Percentiles rank a stretch among this genome's conserved stretches.
Conservation (phyloP, 2,329 filamentous ascomycete genomes). For the Fusarium sp. region DNA sequence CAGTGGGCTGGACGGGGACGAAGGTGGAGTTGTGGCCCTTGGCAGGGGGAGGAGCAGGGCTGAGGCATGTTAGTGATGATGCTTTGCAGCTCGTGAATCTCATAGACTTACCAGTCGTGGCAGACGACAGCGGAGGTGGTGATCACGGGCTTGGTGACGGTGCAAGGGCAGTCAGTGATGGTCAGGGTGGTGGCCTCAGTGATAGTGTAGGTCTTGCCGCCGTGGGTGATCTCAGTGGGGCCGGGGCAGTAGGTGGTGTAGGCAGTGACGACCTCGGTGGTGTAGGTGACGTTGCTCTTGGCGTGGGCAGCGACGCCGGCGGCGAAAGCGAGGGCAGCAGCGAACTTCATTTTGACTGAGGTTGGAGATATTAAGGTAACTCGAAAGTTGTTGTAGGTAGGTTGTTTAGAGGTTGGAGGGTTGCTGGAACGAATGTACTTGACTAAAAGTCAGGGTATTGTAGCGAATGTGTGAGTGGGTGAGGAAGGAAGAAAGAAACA, state of each 20-base stretch:
- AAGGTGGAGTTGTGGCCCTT: slow-evolving; percentile 49
- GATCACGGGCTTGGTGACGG: slow-evolving; percentile 65
- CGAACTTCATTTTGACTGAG: slow-evolving; percentile 71
- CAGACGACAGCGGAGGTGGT: slow-evolving; percentile 61
- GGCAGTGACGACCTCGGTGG: slow-evolving; percentile 70
- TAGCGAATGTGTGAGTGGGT: slow-evolving; percentile 49
- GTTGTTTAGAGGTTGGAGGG: slow-evolving; percentile 29
- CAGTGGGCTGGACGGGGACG: slow-evolving; percentile 34
- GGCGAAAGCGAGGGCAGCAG: slow-evolving; percentile 61
- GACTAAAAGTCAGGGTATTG: slow-evolving; percentile 42
- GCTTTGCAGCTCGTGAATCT: slow-evolving; percentile 10
- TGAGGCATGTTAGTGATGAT: slow-evolving; percentile 31
- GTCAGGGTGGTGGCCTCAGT: slow-evolving; percentile 73
- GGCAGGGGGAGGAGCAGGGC: slow-evolving; percentile 44
- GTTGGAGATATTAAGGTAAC: slow-evolving; percentile 49
- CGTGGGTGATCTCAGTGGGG: slow-evolving; percentile 69
- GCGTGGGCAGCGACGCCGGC: slow-evolving; percentile 58
- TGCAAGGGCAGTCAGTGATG: slow-evolving; percentile 77
- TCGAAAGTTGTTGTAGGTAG: slow-evolving; percentile 43
- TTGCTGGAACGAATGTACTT: slow-evolving; percentile 43
- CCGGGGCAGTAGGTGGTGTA: slow-evolving; percentile 77
- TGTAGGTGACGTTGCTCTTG: slow-evolving; percentile 59
- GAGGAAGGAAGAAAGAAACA: slow-evolving; percentile 53
- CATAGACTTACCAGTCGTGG: slow-evolving; percentile 59
- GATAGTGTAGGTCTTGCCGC: slow-evolving; percentile 72